Percentiles rank a stretch among this genome's conserved stretches.
Conservation (phyloP, 2,329 filamentous ascomycete species). For the Paraconiothyrium brasiliense region DNA sequence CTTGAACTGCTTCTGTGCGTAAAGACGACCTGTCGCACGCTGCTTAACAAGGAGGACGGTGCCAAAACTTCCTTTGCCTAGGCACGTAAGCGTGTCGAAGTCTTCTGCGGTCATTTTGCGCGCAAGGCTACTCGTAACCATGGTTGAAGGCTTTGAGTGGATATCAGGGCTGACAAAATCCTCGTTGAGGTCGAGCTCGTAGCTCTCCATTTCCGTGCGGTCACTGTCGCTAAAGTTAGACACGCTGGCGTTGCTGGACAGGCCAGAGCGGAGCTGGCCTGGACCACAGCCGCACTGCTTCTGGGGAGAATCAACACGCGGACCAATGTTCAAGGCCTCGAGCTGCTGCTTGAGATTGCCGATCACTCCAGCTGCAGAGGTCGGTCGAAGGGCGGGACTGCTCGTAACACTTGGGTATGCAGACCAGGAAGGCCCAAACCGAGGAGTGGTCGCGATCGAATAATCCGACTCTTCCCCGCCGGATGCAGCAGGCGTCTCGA, state of each 20-base stretch:
- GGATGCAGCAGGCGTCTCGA: constrained; percentile 61
- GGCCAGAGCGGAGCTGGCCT: constrained; percentile 45
- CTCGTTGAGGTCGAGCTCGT: constrained; percentile 83
- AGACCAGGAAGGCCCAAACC: constrained; percentile 52
- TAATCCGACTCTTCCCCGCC: constrained; percentile 66
- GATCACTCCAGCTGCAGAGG: constrained; percentile 72
- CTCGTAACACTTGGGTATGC: constrained; percentile 62
- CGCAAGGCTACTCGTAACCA: constrained; percentile 58
- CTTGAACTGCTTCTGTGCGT: constrained; percentile 98
- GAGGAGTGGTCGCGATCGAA: constrained; percentile 52
- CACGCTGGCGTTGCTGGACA: constrained; percentile 66
- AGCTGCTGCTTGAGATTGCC: constrained; percentile 83
- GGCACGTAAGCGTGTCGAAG: constrained; percentile 88
- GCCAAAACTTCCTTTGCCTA: constrained; percentile 95
- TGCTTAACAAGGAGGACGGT: constrained; percentile 96
- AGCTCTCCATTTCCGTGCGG: constrained; percentile 78
- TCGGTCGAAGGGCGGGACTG: constrained; percentile 61
- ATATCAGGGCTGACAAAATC: constrained; percentile 80
- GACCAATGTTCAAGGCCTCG: constrained; percentile 75
- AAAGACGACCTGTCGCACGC: constrained; percentile 83
- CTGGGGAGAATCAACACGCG: constrained; percentile 64
- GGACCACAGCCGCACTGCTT: constrained; percentile 54
- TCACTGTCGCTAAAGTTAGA: constrained; percentile 71
- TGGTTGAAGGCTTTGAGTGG: constrained; percentile 46
- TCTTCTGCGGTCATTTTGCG: constrained; percentile 93